A percentile compares a stretch with the other conserved stretches of the same genome.
Evolutionary conservation across 1,284 basidiomycete species (phyloP).

Genomic region (Austroboletus novae-zelandiae): DNA sequence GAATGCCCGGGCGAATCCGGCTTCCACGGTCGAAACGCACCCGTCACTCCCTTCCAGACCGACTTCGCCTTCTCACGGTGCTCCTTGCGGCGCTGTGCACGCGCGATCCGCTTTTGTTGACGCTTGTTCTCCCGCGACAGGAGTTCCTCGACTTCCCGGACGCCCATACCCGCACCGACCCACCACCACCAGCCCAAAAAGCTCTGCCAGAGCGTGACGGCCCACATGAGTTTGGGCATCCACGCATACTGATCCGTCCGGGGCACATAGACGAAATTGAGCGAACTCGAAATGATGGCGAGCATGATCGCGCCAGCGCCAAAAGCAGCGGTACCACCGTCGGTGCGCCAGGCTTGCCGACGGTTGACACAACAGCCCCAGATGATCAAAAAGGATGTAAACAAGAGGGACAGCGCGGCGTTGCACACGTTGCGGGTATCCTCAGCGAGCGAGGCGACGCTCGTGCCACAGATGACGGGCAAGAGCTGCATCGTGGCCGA

Average conservation of each 20-base stretch:
- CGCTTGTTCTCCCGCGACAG: constrained; percentile 58
- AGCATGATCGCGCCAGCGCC: constrained; percentile 79
- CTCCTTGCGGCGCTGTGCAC: constrained; percentile 41
- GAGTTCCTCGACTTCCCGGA: constrained; percentile 61
- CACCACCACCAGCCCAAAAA: constrained; percentile 97
- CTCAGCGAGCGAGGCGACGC: constrained; percentile 61
- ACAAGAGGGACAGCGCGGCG: constrained; percentile 90
- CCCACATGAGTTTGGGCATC: constrained; percentile 84
- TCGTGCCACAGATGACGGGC: constrained; percentile 52
- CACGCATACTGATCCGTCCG: constrained; percentile 80
- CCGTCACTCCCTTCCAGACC: constrained; percentile 53
- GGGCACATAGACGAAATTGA: constrained; percentile 86
- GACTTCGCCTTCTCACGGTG: constrained; percentile 49
- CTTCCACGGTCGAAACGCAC: constrained; percentile 33
- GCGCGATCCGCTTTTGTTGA: constrained; percentile 44
- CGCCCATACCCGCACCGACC: constrained; percentile 86
- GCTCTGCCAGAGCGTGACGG: constrained; percentile 89
- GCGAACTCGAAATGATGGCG: constrained; percentile 75
- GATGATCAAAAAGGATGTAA: constrained; percentile 84
- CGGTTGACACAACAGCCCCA: constrained; percentile 95
- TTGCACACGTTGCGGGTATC: constrained; percentile 94
- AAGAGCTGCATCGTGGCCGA: constrained; percentile 86
- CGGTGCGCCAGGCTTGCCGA: constrained; percentile 89
- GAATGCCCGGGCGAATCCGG: not conserved
- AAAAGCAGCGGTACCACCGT: constrained; percentile 95